These are phyloP conservation scores for Russula sp. DNA, from an alignment of 768 basidiomycete species.

Conservation along the genomic window DNA sequence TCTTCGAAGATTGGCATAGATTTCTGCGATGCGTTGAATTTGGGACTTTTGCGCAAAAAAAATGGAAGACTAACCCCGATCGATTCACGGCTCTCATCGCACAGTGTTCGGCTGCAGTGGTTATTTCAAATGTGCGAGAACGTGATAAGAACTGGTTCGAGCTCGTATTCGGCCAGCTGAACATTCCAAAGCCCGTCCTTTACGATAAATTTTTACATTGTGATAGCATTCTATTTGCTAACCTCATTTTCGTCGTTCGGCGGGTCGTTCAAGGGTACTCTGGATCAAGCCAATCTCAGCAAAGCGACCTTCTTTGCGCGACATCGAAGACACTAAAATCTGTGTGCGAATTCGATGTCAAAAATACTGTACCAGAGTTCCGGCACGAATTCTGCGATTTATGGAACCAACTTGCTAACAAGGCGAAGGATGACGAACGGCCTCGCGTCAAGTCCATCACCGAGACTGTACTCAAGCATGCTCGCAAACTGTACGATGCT, in stretches of 20 bases:
- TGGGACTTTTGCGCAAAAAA: background rate
- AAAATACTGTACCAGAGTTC: background rate
- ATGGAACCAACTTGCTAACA: slow-evolving; percentile 11
- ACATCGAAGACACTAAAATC: background rate
- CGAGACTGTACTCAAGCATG: background rate
- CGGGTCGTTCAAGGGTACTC: background rate
- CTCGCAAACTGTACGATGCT: slow-evolving; percentile 5
- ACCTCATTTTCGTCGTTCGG: background rate
- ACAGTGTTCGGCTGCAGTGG: background rate
- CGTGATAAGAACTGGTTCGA: background rate
- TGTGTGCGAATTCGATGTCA: background rate
- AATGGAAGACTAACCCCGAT: too few species aligned
- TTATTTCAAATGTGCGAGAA: background rate
- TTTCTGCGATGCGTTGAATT: background rate
- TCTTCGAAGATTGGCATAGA: background rate
- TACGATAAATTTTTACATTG: background rate
- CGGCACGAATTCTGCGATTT: slow-evolving; percentile 12
- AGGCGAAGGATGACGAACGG: background rate
- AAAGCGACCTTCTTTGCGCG: background rate
- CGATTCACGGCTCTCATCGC: background rate
- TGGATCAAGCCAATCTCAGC: background rate
- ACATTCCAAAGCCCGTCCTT: background rate
- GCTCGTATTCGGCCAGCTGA: background rate
- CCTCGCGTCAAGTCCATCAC: background rate
- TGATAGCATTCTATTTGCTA: background rate